phyloP scores from a whole-genome alignment of 2,329 filamentous ascomycete species.

The Colletotrichum musae region DNA sequence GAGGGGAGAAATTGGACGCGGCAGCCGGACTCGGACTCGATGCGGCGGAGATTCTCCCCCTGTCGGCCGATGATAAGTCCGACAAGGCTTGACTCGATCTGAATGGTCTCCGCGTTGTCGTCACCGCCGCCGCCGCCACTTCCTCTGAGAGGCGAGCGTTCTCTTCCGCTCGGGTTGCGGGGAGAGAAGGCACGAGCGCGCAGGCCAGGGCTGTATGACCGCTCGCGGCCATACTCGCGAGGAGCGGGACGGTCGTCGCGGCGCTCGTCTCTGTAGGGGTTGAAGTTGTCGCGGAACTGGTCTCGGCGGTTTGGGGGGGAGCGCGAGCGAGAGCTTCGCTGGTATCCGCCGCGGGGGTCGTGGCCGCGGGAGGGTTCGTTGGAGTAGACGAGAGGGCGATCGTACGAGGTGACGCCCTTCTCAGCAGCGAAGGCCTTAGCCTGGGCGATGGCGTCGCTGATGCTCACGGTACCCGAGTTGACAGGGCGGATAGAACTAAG shows the following conservation, averaged over 20 bases:
- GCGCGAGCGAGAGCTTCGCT: constrained; percentile 76
- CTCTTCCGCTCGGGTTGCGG: constrained; percentile 65
- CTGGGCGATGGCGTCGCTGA: constrained; percentile 87
- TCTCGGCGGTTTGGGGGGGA: constrained; percentile 79
- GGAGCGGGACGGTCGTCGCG: constrained; percentile 73
- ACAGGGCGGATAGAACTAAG: constrained; percentile 84
- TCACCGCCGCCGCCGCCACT: constrained; percentile 62
- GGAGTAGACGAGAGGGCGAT: constrained; percentile 66
- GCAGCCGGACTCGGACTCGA: constrained; percentile 86
- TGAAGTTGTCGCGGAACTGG: constrained; percentile 81
- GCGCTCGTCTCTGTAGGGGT: constrained; percentile 88
- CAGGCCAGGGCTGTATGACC: constrained; percentile 79
- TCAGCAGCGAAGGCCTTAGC: constrained; percentile 86
- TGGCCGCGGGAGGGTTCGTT: constrained; percentile 51
- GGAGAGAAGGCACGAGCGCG: constrained; percentile 75
- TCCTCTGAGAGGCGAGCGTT: constrained; percentile 71
- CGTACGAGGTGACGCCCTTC: constrained; percentile 78
- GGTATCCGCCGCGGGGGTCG: constrained; percentile 66
- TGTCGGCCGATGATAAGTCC: constrained; percentile 92
- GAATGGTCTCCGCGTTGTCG: constrained; percentile 85
- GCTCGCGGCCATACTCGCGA: constrained; percentile 74
- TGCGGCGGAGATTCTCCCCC: constrained; percentile 88
- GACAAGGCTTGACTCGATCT: constrained; percentile 88
- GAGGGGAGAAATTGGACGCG: constrained; percentile 90
- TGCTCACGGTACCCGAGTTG: constrained; percentile 85